Conservation (phyloP, 768 basidiomycete species). For the Collybia mongolica region DNA sequence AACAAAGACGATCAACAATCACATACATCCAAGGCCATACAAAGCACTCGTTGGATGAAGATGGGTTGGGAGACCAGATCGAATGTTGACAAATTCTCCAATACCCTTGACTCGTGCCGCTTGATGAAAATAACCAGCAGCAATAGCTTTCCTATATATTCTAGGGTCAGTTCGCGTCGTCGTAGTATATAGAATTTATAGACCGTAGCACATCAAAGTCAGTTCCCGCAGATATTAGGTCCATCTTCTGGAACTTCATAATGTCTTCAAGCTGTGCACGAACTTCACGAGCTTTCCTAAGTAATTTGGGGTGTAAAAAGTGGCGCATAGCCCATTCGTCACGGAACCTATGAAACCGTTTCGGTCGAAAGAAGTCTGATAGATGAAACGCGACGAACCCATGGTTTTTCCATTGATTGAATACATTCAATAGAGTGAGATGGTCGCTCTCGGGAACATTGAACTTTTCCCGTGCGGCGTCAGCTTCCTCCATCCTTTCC, state of each 20-base stretch:
- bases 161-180: not conserved
- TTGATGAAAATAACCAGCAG: constrained; percentile 98
- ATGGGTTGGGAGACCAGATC: constrained; percentile 93
- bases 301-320: constrained; percentile 94
- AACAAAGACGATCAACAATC: not conserved
- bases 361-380: constrained; percentile 1
- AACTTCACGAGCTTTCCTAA: constrained; percentile 94
- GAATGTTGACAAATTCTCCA: constrained; percentile 97
- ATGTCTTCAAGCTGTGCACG: constrained; percentile 96
- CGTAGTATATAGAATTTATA: constrained; percentile 11
- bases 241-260: constrained; percentile 99
- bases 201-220: constrained; percentile 89
- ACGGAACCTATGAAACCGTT: constrained; percentile 59
- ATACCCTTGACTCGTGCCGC: constrained; percentile 98
- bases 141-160: constrained; percentile 82
- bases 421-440: constrained; percentile 92
- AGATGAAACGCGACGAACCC: constrained; percentile 50
- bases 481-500: constrained; percentile 96
- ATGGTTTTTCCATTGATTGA: constrained; percentile 97
- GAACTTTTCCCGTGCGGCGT: constrained; percentile 97
- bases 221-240: constrained; percentile 85
- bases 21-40: constrained; percentile 92
- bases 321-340: constrained; percentile 96
- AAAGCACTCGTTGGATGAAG: constrained; percentile 96
- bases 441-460: constrained; percentile 99